Base-by-base conservation (phyloP, 306 rosid genomes). In the Rosa multiflora region DNA sequence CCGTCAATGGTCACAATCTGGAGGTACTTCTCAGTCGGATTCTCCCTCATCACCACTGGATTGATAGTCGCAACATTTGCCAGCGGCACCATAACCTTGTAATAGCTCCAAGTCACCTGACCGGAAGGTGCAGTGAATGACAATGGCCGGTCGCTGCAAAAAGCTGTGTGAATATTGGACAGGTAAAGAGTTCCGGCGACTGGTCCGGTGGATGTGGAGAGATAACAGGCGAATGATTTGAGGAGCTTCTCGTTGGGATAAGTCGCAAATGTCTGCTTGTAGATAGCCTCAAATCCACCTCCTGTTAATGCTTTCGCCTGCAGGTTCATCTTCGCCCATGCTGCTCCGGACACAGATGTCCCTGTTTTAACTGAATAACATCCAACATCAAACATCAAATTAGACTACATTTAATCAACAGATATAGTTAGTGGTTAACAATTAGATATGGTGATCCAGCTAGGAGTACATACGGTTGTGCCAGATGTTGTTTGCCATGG, bases 1-100 rank as follows among this genome's bases (percentile, higher is more conserved):
- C 92, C 97, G 52, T 92, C 97, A 1, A 84, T 78, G 0, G 97
- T 92, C 12, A 84, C 78, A 73, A 91, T 64, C 85, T 94, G 93
- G 1, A 94, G 82, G 77, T 94, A 94, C 86, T 81, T 92, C 40
- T 91, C 97, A 8, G 88, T 49, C 13, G 90, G 72, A 18, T 82
- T 85, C 37, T 90, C 97, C 69, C 80, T 88, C 93, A 89, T 89
- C 14, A 72, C 73, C 75, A 88, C 94, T 0, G 97, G 95, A 67
- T 88, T 91, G 20, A 91, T 67, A 2, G 82, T 55, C 13, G 82
- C 90, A 63, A 92, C 74, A 70, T 89, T 84, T 69, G 83, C 92
- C 84, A 92, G 52, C 2, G 93, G 97, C 79, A 92, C 85, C 84
- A 88, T 83, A 5, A 91, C 87, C 86, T 88, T 88, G 88, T 88